Percentiles rank a stretch among this genome's conserved stretches.
phyloP scores from a whole-genome alignment of 441 rosid genomes.

The Gossypium lobatum region DNA sequence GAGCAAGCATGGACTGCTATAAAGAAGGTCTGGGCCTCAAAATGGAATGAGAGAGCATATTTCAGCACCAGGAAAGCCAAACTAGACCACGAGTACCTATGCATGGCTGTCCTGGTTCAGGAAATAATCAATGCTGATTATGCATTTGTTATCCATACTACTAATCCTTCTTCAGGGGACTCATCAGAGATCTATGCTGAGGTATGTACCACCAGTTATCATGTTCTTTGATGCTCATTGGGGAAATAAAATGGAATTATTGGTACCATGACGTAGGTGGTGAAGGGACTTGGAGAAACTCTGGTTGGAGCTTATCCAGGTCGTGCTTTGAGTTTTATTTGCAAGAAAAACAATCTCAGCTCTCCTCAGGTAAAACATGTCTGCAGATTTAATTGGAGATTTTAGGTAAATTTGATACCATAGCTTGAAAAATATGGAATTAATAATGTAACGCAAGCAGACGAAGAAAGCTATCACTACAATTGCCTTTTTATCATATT shows the following conservation, averaged over 20 bases:
- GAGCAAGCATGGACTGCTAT: conserved; percentile 93
- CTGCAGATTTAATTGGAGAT: not conserved
- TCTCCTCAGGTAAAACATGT: conserved; percentile 61
- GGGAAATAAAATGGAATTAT: conserved; percentile 6
- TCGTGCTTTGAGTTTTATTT: conserved; percentile 86
- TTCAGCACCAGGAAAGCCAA: conserved; percentile 84
- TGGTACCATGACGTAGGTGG: conserved; percentile 44
- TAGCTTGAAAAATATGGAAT: not conserved
- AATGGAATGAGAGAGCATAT: conserved; percentile 98
- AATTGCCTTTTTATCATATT: not conserved
- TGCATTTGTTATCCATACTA: conserved; percentile 97
- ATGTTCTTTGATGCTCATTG: not conserved
- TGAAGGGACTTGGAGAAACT: conserved; percentile 96
- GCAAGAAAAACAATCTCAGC: conserved; percentile 66
- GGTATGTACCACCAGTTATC: conserved; percentile 37
- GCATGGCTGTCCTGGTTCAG: conserved; percentile 99
- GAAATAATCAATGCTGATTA: conserved; percentile 94
- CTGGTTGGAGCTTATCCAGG: conserved; percentile 99
- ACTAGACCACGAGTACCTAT: conserved; percentile 85
- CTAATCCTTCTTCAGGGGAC: conserved; percentile 93
- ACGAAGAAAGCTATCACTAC: not conserved
- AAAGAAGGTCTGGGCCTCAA: conserved; percentile 98
- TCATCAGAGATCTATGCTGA: conserved; percentile 91
- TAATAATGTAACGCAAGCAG: not conserved
- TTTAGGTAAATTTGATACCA: not conserved